phyloP scores from a whole-genome alignment of 768 basidiomycete species.

The Gloeostereum incarnatum region DNA sequence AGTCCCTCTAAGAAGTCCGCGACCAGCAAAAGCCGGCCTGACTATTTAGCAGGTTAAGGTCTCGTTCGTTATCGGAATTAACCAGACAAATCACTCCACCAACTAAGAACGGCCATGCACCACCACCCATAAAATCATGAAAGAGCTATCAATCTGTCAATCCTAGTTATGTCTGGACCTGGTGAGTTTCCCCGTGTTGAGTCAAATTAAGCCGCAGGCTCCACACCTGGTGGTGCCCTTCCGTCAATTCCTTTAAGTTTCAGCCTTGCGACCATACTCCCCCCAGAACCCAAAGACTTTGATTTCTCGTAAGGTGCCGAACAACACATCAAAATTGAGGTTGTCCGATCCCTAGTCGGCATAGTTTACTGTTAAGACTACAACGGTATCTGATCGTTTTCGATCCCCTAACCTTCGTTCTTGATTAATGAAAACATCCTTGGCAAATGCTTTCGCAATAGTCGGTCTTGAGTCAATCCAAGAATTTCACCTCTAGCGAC shows the following conservation, averaged over 20 bases:
- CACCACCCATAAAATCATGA: slow-evolving; percentile 81
- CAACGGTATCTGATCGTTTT: slow-evolving; percentile 80
- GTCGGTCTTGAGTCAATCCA: slow-evolving; percentile 75
- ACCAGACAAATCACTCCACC: slow-evolving; percentile 94
- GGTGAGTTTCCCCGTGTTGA: slow-evolving; percentile 78
- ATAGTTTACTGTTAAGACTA: slow-evolving; percentile 83
- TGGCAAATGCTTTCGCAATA: slow-evolving; percentile 80
- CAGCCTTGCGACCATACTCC: slow-evolving; percentile 68
- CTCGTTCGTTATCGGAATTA: slow-evolving; percentile 94
- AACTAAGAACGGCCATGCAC: slow-evolving; percentile 89
- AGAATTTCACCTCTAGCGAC: slow-evolving; percentile 83
- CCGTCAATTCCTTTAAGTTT: slow-evolving; percentile 82
- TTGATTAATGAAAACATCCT: slow-evolving; percentile 83
- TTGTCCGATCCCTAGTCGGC: slow-evolving; percentile 70
- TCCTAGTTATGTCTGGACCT: slow-evolving; percentile 72
- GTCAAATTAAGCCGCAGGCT: slow-evolving; percentile 83
- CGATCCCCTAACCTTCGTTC: slow-evolving; percentile 81
- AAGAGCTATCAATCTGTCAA: slow-evolving; percentile 81
- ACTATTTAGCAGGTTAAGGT: slow-evolving; percentile 92
- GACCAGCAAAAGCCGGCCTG: slow-evolving; percentile 67
- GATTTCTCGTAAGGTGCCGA: slow-evolving; percentile 82
- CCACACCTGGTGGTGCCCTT: slow-evolving; percentile 70
- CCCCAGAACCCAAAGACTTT: slow-evolving; percentile 85
- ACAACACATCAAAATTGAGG: slow-evolving; percentile 60
- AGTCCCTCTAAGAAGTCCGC: slow-evolving; percentile 81